phyloP scores from a whole-genome alignment of 2,329 filamentous ascomycete genomes.

The Anthostomella pinea region DNA sequence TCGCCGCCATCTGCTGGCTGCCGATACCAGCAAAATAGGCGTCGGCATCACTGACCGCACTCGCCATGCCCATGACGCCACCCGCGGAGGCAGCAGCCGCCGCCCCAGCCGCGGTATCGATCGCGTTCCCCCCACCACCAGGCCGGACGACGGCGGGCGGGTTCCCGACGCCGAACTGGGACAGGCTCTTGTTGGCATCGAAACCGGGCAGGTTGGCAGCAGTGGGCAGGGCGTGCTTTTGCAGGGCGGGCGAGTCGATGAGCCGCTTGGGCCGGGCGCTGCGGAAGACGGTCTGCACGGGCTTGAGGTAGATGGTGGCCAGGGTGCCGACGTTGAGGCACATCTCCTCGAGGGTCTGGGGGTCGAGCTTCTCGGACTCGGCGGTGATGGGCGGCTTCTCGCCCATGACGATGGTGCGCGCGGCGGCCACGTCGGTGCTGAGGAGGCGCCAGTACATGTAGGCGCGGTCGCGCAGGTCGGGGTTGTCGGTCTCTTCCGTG shows the following conservation, averaged over 20 bases:
- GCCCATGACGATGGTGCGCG: conserved; percentile 91
- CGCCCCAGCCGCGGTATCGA: conserved; percentile 26
- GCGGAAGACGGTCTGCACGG: conserved; percentile 94
- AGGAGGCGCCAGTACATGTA: conserved; percentile 99
- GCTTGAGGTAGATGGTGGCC: conserved; percentile 96
- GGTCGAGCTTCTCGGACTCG: conserved; percentile 91
- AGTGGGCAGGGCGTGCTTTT: conserved; percentile 64
- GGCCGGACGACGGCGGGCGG: conserved; percentile 51
- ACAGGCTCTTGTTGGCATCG: conserved; percentile 59
- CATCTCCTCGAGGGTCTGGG: conserved; percentile 90
- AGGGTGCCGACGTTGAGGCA: conserved; percentile 94
- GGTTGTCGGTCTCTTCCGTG: conserved; percentile 98
- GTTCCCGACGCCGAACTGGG: conserved; percentile 53
- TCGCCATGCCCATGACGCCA: conserved; percentile 47
- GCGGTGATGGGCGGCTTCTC: conserved; percentile 95
- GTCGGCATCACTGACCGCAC: conserved; percentile 81
- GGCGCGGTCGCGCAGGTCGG: conserved; percentile 88
- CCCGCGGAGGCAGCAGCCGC: conserved; percentile 16
- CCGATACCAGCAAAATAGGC: conserved; percentile 83
- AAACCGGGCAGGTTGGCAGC: conserved; percentile 45
- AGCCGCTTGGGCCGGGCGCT: conserved; percentile 78
- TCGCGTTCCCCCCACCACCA: too few species aligned
- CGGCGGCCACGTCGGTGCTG: conserved; percentile 84
- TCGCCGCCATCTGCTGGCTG: conserved; percentile 67
- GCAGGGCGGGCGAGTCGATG: conserved; percentile 79